Conservation (phyloP, 768 basidiomycete species). For the Brasilioporus rufonigricans region DNA sequence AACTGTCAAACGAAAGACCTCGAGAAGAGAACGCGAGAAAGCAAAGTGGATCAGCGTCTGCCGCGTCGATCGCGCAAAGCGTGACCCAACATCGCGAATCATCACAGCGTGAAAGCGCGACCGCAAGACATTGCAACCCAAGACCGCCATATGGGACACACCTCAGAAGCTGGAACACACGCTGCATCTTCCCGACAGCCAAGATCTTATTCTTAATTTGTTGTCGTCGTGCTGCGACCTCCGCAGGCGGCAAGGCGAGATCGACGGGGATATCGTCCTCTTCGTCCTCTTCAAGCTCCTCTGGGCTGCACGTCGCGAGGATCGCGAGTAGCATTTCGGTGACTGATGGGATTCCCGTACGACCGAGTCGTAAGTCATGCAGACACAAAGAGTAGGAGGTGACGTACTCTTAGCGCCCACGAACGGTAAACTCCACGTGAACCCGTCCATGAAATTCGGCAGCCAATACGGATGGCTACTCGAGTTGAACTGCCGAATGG, state of each 20-base stretch:
- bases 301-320: slow-evolving; percentile 88
- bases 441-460: slow-evolving; percentile 98
- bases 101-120: no score
- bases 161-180: slow-evolving; percentile 88
- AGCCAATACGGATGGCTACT: slow-evolving; percentile 90
- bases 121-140: no score
- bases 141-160: slow-evolving; percentile 38
- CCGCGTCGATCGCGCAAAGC: not conserved
- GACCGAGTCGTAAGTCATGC: not conserved
- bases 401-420: slow-evolving; percentile 93
- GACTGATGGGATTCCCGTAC: slow-evolving; percentile 48
- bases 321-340: slow-evolving; percentile 98
- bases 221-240: slow-evolving; percentile 55
- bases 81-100: no score
- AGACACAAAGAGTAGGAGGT: not conserved
- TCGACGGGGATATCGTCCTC: slow-evolving; percentile 34
- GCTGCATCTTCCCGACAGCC: slow-evolving; percentile 88
- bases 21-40: not conserved
- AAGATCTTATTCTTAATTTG: slow-evolving; percentile 93
- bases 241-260: slow-evolving; percentile 36
- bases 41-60: no score
- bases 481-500: slow-evolving; percentile 85
- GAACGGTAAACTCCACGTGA: slow-evolving; percentile 98
- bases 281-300: slow-evolving; percentile 72
- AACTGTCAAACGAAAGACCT: not conserved